These are phyloP conservation scores for Ceratorhiza oryzae-sativae DNA, from an alignment of 1,284 basidiomycete species.

Conservation along the genomic window DNA sequence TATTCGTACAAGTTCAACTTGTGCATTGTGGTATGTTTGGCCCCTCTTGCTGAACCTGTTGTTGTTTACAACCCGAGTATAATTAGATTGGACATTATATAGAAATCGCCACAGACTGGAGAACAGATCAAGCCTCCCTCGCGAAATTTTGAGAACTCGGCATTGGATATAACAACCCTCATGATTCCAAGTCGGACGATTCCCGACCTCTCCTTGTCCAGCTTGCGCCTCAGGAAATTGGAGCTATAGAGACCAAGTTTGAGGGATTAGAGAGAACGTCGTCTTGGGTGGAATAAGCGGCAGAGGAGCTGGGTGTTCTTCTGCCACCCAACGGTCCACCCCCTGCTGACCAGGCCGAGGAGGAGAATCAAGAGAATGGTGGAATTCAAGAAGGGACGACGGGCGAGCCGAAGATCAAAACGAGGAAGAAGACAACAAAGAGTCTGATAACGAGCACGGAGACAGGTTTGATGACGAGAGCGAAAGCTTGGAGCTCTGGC, in stretches of 20 bases:
- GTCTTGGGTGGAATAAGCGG: background rate
- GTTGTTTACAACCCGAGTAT: too few relatives aligned
- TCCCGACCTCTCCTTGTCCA: background rate
- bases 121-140: background rate
- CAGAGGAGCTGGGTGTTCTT: background rate
- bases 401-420: too few relatives aligned
- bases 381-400: background rate
- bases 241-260: background rate
- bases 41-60: too few relatives aligned
- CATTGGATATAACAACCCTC: background rate
- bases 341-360: background rate
- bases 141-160: background rate
- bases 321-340: too few relatives aligned
- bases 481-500: background rate
- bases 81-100: conserved; percentile 7
- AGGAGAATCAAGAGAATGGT: background rate
- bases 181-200: background rate
- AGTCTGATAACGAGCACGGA: too few relatives aligned
- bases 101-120: background rate
- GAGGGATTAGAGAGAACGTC: background rate
- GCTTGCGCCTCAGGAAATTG: background rate
- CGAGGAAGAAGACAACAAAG: too few relatives aligned
- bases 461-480: background rate
- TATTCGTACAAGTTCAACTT: background rate
- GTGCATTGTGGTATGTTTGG: too few relatives aligned